Base-by-base conservation (phyloP, 2,329 filamentous ascomycete genomes). In the Fusarium tricinctum region DNA sequence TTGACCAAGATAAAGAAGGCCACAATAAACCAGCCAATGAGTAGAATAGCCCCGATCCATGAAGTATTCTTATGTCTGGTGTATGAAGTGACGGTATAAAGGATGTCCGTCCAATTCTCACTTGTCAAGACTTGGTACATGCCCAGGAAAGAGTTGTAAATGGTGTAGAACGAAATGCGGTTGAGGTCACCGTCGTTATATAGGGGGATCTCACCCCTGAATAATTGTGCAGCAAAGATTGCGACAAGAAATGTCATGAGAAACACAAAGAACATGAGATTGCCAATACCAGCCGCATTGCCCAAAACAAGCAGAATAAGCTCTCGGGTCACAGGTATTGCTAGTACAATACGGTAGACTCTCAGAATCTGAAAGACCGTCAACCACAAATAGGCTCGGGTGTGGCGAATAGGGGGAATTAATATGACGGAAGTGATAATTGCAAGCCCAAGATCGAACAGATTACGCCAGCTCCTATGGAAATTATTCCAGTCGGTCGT, bases 81-180 rank as follows among this genome's bases (percentile, higher is more conserved):
- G 72, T 88, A 91, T 8, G 86, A 82, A 1, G 94, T 97, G 40
- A 94, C 89, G 60, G 87, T 89, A 81, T 97, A 99, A 58, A 99
- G 81, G 45, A 97, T 92, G 0, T 81, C 81, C 0, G 97, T 99
- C 96, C 96, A 99, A 75, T 97, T 93, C 77, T 99, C 96, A 73
- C 93, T 97, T 12, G 96, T 97, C 44, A 99, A 82, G 30, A 99
- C 89, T 79, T 97, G 93, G 77, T 99, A 99, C 94, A 99, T 98
- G 58, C 94, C 96, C 17, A 99, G 84, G 75, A 99, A 99, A 0
- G 94, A 92, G 75, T 98, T 98, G 82, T 91, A 99, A 35, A 99
- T 96, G 39, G 93, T 92, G 76, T 89, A 89, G 77, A 99, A 99
- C 0, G 92, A 92, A 42, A 96, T 88, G 22, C 86, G 81, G 64